Evolutionary conservation across 306 rosid species (phyloP).

Genomic region (Begonia masoniana): DNA sequence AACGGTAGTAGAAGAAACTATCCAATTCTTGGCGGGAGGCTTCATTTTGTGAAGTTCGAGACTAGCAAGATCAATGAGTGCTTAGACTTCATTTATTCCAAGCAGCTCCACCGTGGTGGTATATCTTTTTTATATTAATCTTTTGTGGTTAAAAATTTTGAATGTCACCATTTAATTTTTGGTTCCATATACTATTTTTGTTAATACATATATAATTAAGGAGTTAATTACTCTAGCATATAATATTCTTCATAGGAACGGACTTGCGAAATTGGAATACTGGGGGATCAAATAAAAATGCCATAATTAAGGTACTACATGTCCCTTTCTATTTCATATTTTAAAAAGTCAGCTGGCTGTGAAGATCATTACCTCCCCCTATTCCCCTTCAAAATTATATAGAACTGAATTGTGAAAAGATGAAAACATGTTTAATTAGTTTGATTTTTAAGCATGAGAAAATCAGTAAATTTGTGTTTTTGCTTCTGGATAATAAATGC

Average conservation of each 20-base stretch:
- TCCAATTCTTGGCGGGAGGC: slow-evolving; percentile 97
- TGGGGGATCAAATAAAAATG: slow-evolving; percentile 41
- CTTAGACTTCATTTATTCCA: slow-evolving; percentile 82
- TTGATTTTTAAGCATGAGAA: too few species aligned
- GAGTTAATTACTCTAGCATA: background rate
- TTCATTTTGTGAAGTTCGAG: slow-evolving; percentile 98
- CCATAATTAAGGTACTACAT: slow-evolving; percentile 64
- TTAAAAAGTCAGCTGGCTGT: too few species aligned
- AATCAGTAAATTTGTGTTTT: too few species aligned
- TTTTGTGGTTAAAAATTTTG: background rate
- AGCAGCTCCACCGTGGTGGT: slow-evolving; percentile 91
- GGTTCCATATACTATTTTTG: background rate
- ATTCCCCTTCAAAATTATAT: too few species aligned
- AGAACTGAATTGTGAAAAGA: too few species aligned
- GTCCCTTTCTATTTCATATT: too few species aligned
- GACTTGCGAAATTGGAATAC: slow-evolving; percentile 51
- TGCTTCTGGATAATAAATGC: too few species aligned
- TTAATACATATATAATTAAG: background rate
- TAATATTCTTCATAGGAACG: slow-evolving; percentile 25
- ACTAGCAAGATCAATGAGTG: slow-evolving; percentile 86
- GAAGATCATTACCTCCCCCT: too few species aligned
- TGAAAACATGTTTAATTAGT: too few species aligned
- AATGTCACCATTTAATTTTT: background rate
- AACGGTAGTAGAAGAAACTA: slow-evolving; percentile 73
- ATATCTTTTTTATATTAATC: slow-evolving; percentile 8